These are phyloP conservation scores for Emericellopsis atlantica DNA, from an alignment of 2,329 filamentous ascomycete genomes.

Conservation along the genomic window DNA sequence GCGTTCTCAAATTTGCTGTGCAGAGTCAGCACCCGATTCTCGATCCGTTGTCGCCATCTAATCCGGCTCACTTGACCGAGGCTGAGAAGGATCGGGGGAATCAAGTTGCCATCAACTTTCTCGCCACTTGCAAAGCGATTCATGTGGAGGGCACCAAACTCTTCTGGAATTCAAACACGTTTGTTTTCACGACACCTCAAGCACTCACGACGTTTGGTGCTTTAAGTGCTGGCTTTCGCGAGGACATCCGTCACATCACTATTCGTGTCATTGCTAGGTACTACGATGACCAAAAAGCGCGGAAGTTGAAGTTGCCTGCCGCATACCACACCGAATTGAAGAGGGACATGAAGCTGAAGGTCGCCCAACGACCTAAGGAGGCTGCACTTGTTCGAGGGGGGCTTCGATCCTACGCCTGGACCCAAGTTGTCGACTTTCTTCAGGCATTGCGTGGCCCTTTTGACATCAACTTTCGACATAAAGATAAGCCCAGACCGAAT, in stretches of 20 bases:
- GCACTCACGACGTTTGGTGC: constrained; percentile 35
- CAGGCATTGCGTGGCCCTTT: constrained; percentile 36
- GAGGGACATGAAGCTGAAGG: constrained; percentile 25
- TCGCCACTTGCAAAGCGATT: constrained; percentile 37
- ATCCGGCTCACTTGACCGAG: constrained; percentile 27
- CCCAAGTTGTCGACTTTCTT: constrained; percentile 39
- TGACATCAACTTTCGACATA: constrained; percentile 10
- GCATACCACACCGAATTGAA: constrained; percentile 29
- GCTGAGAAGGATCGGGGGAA: constrained; percentile 29
- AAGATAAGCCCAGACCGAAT: constrained; percentile 18
- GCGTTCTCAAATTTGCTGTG: constrained; percentile 37
- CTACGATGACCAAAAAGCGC: constrained; percentile 33
- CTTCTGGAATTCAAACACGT: constrained; percentile 38
- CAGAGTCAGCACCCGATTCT: constrained; percentile 35
- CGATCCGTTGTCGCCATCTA: constrained; percentile 35
- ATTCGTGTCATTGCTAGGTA: constrained; percentile 42
- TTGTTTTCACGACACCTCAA: constrained; percentile 40
- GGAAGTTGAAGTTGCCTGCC: constrained; percentile 19
- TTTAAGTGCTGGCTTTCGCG: constrained; percentile 26
- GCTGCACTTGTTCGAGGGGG: constrained; percentile 33
- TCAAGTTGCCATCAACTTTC: constrained; percentile 38
- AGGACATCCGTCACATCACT: constrained; percentile 30
- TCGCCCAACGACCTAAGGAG: constrained; percentile 29
- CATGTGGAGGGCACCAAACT: constrained; percentile 33
- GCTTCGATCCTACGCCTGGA: constrained; percentile 42